Percentiles rank a stretch among this genome's conserved stretches.
Conservation (phyloP, 1,139 yeast species). For the Sugiyamaella grinbergsii region DNA sequence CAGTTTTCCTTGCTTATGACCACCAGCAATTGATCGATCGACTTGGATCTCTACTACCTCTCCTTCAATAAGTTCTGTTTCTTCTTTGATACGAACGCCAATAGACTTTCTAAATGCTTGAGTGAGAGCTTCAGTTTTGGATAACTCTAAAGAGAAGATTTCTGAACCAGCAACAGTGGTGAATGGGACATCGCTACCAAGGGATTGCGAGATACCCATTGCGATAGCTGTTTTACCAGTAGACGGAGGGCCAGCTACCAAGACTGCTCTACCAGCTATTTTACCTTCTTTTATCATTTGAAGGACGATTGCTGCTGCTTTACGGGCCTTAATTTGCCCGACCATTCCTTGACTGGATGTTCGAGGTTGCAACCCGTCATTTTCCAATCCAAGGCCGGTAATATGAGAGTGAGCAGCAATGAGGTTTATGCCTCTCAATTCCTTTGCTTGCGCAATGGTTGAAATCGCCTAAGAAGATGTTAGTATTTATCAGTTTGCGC, state of each 20-base stretch:
- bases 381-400: conserved; percentile 87
- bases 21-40: conserved; percentile 94
- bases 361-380: conserved; percentile 79
- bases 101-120: conserved; percentile 95
- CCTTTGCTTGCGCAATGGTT: conserved; percentile 44
- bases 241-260: conserved; percentile 97
- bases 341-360: conserved; percentile 91
- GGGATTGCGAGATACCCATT: conserved; percentile 88
- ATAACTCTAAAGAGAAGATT: conserved; percentile 83
- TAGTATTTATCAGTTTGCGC: neutral
- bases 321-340: conserved; percentile 92
- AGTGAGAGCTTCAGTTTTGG: conserved; percentile 93
- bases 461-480: conserved; percentile 12
- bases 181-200: conserved; percentile 92
- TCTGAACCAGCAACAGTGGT: conserved; percentile 95
- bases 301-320: conserved; percentile 91
- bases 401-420: conserved; percentile 98
- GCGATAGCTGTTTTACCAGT: conserved; percentile 99
- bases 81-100: conserved; percentile 94
- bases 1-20: conserved; percentile 96
- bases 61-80: conserved; percentile 96
- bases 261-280: conserved; percentile 95
- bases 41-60: conserved; percentile 98
- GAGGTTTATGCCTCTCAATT: conserved; percentile 46
- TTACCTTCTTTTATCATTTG: conserved; percentile 92